Percentiles rank a stretch among this genome's conserved stretches.
phyloP scores from a whole-genome alignment of 257 asterid species.

The Przewalskia tangutica region DNA sequence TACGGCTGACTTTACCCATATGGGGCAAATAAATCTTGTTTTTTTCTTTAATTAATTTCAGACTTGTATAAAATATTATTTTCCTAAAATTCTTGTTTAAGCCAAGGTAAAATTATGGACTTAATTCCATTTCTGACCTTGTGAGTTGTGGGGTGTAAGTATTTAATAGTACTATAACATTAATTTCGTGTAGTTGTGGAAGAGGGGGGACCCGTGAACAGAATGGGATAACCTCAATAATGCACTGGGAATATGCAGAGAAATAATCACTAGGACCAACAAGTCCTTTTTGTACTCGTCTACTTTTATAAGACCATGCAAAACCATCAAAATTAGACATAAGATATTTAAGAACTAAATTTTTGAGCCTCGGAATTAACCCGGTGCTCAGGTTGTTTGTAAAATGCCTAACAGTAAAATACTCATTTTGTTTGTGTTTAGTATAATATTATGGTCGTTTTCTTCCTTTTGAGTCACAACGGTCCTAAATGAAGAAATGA shows the following conservation, averaged over 20 bases:
- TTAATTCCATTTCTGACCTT: neutral
- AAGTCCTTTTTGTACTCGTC: slow-evolving; percentile 7
- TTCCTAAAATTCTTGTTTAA: neutral
- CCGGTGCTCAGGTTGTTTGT: too few relatives aligned
- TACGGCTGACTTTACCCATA: neutral
- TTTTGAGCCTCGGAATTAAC: too few relatives aligned
- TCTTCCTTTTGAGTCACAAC: too few relatives aligned
- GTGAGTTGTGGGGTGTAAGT: neutral
- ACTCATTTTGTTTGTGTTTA: too few relatives aligned
- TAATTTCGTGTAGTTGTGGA: neutral
- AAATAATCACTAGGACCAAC: slow-evolving; percentile 4
- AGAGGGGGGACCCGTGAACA: slow-evolving; percentile 1
- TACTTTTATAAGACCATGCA: neutral
- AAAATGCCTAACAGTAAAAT: too few relatives aligned
- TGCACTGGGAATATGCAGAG: slow-evolving; percentile 14
- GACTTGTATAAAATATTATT: neutral
- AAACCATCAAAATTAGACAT: too few relatives aligned
- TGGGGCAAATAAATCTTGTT: neutral
- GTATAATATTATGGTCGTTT: too few relatives aligned
- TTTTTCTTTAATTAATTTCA: neutral
- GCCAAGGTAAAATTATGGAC: neutral
- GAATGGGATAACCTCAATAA: slow-evolving; percentile 13
- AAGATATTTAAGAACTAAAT: too few relatives aligned
- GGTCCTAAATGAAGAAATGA: too few relatives aligned
- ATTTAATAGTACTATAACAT: neutral